phyloP scores from a whole-genome alignment of 108 stramenopile species.

The Fragilariopsis cylindrus region DNA sequence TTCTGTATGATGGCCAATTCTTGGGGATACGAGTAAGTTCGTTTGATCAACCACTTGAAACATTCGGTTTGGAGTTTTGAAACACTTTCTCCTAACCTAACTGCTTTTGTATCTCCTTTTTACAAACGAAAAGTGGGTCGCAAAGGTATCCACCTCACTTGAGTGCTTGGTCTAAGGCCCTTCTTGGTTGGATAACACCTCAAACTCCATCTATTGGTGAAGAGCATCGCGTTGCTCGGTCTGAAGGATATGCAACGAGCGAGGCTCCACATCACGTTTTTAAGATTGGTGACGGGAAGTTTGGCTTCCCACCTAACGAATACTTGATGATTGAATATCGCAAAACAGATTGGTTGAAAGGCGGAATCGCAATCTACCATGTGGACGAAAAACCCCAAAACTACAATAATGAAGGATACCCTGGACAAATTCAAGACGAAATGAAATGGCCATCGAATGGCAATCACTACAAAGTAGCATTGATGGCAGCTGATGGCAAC shows the following conservation, averaged over 20 bases:
- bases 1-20: slow-evolving; percentile 39
- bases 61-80: neutral
- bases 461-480: slow-evolving; percentile 64
- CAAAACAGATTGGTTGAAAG: slow-evolving; percentile 38
- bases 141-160: slow-evolving; percentile 45
- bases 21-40: slow-evolving; percentile 37
- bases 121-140: neutral
- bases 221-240: slow-evolving; percentile 13
- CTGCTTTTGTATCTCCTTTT: neutral
- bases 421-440: slow-evolving; percentile 23
- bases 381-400: slow-evolving; percentile 40
- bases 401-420: slow-evolving; percentile 41
- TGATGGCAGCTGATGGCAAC: slow-evolving; percentile 66
- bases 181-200: slow-evolving; percentile 50
- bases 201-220: slow-evolving; percentile 18
- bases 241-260: slow-evolving; percentile 37
- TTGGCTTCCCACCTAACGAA: slow-evolving; percentile 25
- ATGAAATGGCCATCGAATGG: slow-evolving; percentile 60
- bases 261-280: slow-evolving; percentile 26
- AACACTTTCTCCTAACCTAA: neutral
- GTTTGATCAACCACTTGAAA: neutral
- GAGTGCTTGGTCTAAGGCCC: slow-evolving; percentile 46
- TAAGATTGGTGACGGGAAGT: slow-evolving; percentile 41
- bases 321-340: slow-evolving; percentile 65
- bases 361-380: slow-evolving; percentile 62